Evolutionary conservation across 495 filamentous ascomycete species (phyloP).

Genomic region (Chaetomium tenue): DNA sequence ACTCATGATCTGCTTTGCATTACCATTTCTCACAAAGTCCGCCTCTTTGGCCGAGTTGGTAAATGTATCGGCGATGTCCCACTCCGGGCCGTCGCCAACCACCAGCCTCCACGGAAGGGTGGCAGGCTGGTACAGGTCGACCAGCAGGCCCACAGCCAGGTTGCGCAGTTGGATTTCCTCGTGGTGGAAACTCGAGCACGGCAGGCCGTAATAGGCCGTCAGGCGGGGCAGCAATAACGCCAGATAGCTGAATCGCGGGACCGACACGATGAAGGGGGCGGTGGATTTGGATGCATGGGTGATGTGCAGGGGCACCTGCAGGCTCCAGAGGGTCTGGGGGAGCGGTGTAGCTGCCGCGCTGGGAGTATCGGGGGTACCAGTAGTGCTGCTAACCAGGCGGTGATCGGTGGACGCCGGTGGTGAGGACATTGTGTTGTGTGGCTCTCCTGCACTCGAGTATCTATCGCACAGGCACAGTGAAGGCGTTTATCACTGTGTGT

Average conservation of each 20-base stretch:
- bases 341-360: slow-evolving; percentile 18
- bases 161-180: slow-evolving; percentile 69
- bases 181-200: slow-evolving; percentile 78
- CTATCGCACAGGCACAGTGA: background rate
- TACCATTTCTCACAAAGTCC: slow-evolving; percentile 87
- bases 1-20: slow-evolving; percentile 88
- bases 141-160: slow-evolving; percentile 81
- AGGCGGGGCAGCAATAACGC: slow-evolving; percentile 76
- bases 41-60: slow-evolving; percentile 91
- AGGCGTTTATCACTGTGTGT: no score
- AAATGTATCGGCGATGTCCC: slow-evolving; percentile 82
- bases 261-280: slow-evolving; percentile 52
- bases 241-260: slow-evolving; percentile 70
- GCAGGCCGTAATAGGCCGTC: slow-evolving; percentile 66
- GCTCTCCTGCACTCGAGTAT: background rate
- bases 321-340: slow-evolving; percentile 48
- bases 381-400: slow-evolving; percentile 4
- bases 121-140: slow-evolving; percentile 67
- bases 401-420: slow-evolving; percentile 8
- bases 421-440: background rate
- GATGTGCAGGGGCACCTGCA: slow-evolving; percentile 53
- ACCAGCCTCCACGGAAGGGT: slow-evolving; percentile 73
- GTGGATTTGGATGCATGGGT: slow-evolving; percentile 44
- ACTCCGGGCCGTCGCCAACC: slow-evolving; percentile 58
- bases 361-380: background rate